Percentiles rank a stretch among this genome's conserved stretches.
Evolutionary conservation across 768 basidiomycete genomes (phyloP).

Genomic region (Agaricus blazei): DNA sequence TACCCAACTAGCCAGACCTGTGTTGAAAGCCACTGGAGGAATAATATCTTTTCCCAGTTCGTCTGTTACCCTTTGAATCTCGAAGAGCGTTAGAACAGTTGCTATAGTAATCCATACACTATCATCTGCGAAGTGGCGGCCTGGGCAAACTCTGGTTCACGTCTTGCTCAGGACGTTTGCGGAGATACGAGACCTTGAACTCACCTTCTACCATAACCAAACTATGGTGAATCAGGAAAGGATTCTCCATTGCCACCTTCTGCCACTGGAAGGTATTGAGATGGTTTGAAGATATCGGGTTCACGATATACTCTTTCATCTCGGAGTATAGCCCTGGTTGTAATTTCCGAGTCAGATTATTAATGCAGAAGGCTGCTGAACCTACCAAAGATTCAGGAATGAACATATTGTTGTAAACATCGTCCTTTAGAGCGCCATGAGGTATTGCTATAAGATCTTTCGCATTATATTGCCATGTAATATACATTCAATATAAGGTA

Average conservation of each 20-base stretch:
- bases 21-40: neutral
- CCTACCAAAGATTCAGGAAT: slow-evolving; percentile 47
- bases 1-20: neutral
- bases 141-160: neutral
- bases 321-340: slow-evolving; percentile 37
- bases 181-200: neutral
- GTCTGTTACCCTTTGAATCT: neutral
- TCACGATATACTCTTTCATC: slow-evolving; percentile 46
- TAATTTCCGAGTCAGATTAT: neutral
- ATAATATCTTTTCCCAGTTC: neutral
- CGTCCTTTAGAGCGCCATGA: slow-evolving; percentile 59
- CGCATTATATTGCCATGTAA: slow-evolving; percentile 51
- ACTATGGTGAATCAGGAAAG: neutral
- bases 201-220: slow-evolving; percentile 4
- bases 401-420: slow-evolving; percentile 50
- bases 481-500: slow-evolving; percentile 58
- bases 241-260: slow-evolving; percentile 3
- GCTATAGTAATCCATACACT: neutral
- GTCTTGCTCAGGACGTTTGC: neutral
- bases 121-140: neutral
- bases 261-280: slow-evolving; percentile 35
- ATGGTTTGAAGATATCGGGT: slow-evolving; percentile 46
- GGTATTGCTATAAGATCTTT: slow-evolving; percentile 43
- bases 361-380: slow-evolving; percentile 56
- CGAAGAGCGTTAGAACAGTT: neutral